Conservation (phyloP, 768 basidiomycete genomes). For the Dendrothele bispora region DNA sequence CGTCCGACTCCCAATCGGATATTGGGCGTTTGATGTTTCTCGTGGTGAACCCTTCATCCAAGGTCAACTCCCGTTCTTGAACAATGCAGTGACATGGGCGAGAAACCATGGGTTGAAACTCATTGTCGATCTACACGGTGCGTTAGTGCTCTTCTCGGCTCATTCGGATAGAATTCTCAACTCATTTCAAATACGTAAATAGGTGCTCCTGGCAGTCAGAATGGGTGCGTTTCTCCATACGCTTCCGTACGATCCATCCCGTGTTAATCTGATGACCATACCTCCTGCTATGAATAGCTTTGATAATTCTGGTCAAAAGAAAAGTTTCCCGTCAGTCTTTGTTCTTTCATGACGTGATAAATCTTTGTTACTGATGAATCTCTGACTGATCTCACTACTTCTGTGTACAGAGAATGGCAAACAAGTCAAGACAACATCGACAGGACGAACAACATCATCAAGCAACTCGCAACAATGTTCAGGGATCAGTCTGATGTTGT, state of each 20-base stretch:
- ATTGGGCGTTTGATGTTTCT: slow-evolving; percentile 85
- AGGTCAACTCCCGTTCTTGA: slow-evolving; percentile 74
- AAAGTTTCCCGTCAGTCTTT: slow-evolving; percentile 48
- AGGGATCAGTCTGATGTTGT: slow-evolving; percentile 37
- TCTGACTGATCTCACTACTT: neutral
- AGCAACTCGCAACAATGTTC: slow-evolving; percentile 60
- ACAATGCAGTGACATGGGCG: slow-evolving; percentile 72
- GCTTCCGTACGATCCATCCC: neutral
- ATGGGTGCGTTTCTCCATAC: slow-evolving; percentile 50
- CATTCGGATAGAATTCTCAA: slow-evolving; percentile 41
- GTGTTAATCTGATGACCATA: neutral
- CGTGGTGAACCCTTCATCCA: slow-evolving; percentile 77
- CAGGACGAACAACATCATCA: slow-evolving; percentile 67
- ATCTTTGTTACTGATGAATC: neutral
- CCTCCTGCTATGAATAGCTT: slow-evolving; percentile 44
- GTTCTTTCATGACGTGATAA: neutral
- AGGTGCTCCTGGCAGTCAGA: slow-evolving; percentile 83
- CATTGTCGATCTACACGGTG: slow-evolving; percentile 75
- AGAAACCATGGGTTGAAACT: slow-evolving; percentile 69
- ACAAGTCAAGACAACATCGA: slow-evolving; percentile 61
- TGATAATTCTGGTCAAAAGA: slow-evolving; percentile 77
- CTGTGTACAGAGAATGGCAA: slow-evolving; percentile 50
- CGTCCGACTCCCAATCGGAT: slow-evolving; percentile 76
- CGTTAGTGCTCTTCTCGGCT: slow-evolving; percentile 11
- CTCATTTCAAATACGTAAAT: slow-evolving; percentile 12